These are phyloP conservation scores for Sodiomyces alkalinus DNA, from an alignment of 2,329 filamentous ascomycete genomes.

Conservation along the genomic window DNA sequence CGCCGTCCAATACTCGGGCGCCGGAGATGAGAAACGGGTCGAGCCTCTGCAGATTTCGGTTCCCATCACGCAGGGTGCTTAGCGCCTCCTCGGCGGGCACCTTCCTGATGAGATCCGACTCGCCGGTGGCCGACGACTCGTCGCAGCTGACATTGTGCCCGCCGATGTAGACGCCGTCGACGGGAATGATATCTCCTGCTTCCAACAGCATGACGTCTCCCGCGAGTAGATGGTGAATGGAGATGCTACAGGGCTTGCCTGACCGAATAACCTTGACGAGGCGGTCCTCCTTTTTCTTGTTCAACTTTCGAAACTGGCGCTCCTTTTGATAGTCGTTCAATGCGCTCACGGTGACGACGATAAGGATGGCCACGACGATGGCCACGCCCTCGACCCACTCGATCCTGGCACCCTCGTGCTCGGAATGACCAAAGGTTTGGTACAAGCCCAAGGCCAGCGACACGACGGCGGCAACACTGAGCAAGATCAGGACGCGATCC, in stretches of 20 bases:
- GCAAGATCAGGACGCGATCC: slow-evolving; percentile 61
- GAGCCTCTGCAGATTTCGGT: slow-evolving; percentile 33
- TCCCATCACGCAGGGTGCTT: slow-evolving; percentile 32
- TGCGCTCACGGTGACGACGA: slow-evolving; percentile 65
- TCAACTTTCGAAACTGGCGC: slow-evolving; percentile 65
- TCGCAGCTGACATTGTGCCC: slow-evolving; percentile 43
- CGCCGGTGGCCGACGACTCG: slow-evolving; percentile 59
- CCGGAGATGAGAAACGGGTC: slow-evolving; percentile 78
- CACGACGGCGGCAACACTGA: slow-evolving; percentile 55
- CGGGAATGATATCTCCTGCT: slow-evolving; percentile 57
- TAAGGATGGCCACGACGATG: slow-evolving; percentile 62
- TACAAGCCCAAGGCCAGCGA: slow-evolving; percentile 63
- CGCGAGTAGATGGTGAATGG: slow-evolving; percentile 54
- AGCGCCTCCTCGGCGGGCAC: slow-evolving; percentile 42
- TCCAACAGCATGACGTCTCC: slow-evolving; percentile 64
- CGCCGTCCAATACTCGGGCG: slow-evolving; percentile 47
- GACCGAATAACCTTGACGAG: slow-evolving; percentile 61
- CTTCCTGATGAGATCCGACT: slow-evolving; percentile 60
- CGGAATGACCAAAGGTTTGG: slow-evolving; percentile 45
- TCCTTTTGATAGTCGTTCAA: slow-evolving; percentile 74
- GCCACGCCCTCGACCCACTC: slow-evolving; percentile 76
- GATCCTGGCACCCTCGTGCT: slow-evolving; percentile 37
- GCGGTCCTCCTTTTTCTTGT: slow-evolving; percentile 66
- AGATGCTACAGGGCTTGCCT: slow-evolving; percentile 53
- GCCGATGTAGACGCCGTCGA: slow-evolving; percentile 53